Evolutionary conservation across 257 asterid genomes (phyloP).

Genomic region (Fraxinus americana): DNA sequence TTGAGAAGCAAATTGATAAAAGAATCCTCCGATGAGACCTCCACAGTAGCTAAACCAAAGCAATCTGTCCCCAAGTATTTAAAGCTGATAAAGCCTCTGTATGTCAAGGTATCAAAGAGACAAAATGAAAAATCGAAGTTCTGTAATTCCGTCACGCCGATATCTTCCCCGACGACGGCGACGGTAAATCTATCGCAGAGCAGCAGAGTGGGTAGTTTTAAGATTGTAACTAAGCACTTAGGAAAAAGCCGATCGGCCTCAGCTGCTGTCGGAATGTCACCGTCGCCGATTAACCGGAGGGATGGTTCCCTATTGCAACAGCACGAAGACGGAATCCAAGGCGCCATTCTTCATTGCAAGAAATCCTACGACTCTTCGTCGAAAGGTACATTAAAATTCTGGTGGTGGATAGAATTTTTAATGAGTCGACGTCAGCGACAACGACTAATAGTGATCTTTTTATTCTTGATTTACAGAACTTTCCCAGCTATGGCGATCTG

Average conservation of each 20-base stretch:
- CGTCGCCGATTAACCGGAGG: conserved; percentile 53
- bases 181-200: conserved; percentile 43
- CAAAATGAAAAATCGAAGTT: conserved; percentile 33
- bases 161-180: conserved; percentile 55
- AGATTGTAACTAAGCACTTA: conserved; percentile 52
- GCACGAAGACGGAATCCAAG: conserved; percentile 57
- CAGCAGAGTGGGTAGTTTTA: conserved; percentile 53
- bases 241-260: conserved; percentile 73
- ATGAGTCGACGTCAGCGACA: neutral
- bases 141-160: conserved; percentile 45
- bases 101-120: conserved; percentile 50
- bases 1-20: conserved; percentile 57
- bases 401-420: neutral
- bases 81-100: conserved; percentile 71
- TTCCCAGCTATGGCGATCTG: conserved; percentile 1
- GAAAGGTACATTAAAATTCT: conserved; percentile 30
- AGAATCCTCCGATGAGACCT: conserved; percentile 36
- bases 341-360: conserved; percentile 65
- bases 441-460: neutral
- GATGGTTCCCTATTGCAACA: conserved; percentile 72
- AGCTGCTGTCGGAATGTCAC: conserved; percentile 34
- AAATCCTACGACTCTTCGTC: conserved; percentile 42
- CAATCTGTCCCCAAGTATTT: conserved; percentile 56
- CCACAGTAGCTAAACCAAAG: conserved; percentile 32
- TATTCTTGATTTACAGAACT: conserved; percentile 3